A percentile compares a stretch with the other conserved stretches of the same genome.
Evolutionary conservation across 2,329 filamentous ascomycete species (phyloP).

Genomic region (Neopestalotiopsis sp.): DNA sequence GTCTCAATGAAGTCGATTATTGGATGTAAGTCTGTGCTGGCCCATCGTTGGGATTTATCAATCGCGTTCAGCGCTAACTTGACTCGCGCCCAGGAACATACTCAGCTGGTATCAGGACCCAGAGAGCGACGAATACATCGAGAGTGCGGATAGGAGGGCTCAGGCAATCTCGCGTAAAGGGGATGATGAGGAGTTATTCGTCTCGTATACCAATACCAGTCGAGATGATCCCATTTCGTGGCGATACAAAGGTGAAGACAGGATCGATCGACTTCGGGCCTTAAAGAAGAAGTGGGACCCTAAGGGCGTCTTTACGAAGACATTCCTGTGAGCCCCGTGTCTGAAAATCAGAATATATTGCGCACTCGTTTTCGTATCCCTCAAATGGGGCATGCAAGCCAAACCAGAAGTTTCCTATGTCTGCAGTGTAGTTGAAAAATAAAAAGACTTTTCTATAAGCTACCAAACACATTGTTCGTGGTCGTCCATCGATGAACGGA

Average conservation of each 20-base stretch:
- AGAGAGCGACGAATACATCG: slow-evolving; percentile 1
- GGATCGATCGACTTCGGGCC: not conserved
- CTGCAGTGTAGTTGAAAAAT: too few relatives aligned
- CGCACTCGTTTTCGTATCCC: too few relatives aligned
- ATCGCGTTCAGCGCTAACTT: not conserved
- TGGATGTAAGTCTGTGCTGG: slow-evolving; percentile 17
- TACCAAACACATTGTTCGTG: too few relatives aligned
- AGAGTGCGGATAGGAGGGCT: not conserved
- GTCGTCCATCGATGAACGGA: too few relatives aligned
- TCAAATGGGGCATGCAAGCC: too few relatives aligned
- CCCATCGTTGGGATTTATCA: not conserved
- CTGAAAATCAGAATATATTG: too few relatives aligned
- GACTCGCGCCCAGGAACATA: slow-evolving; percentile 2
- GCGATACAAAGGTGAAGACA: slow-evolving; percentile 3
- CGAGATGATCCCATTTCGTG: not conserved
- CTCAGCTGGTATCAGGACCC: slow-evolving; percentile 10
- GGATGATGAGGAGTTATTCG: not conserved
- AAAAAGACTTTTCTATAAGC: too few relatives aligned
- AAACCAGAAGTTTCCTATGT: too few relatives aligned
- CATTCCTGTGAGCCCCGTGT: not conserved
- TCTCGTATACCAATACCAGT: not conserved
- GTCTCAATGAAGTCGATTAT: not conserved
- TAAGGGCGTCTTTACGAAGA: not conserved
- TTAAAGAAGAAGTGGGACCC: not conserved
- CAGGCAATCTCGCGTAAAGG: not conserved